Base-by-base conservation (phyloP, 179 eudicot genomes). In the Gypsophila paniculata region DNA sequence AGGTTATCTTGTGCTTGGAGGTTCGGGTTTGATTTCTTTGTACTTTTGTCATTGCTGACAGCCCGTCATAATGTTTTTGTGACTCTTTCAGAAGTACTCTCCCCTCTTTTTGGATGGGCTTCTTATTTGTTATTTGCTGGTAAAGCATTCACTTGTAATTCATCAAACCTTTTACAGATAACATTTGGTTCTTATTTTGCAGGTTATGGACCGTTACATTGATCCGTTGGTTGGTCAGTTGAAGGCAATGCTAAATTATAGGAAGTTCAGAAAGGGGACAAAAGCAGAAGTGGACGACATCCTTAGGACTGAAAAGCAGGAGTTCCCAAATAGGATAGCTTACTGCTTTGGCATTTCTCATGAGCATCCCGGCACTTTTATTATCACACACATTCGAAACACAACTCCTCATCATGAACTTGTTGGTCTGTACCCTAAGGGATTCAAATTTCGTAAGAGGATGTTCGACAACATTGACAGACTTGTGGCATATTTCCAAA, bases 141-240 rank as follows among this genome's bases (percentile, higher is more conserved):
- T 73, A 54, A 65, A 51, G 21, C 44, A 49, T 17, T 23, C 32
- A 48, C 38, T 2, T 61, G 53, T 26, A 23, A 38, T 57, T 67
- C 25, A n/a, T n/a, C n/a, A n/a, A 46, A 55, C 53, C 67, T 13
- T 51, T 32, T 59, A 25, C n/a, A 29, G 38, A 48, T 61, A 11
- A 14, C n/a, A 3, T 57, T 69, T 57, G 23, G 13, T 63, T 38
- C 23, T n/a, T 15, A 0, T 53, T 53, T 5, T 81, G 72, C 88
- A 95, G 99, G 99, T 95, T 53, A 92, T 92, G 86, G 96, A 95
- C 78, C 91, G 98, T 12, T 95, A 92, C 75, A 96, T 95, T 69
- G 99, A 95, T 77, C 99, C 99, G 58, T 77, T 95, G 60, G 98
- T 92, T 66, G 70, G 85, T 39, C 87, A 95, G 81, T 77, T 95